These are phyloP conservation scores for Ophiostoma novo-ulmi DNA, from an alignment of 2,329 filamentous ascomycete genomes.

Conservation along the genomic window DNA sequence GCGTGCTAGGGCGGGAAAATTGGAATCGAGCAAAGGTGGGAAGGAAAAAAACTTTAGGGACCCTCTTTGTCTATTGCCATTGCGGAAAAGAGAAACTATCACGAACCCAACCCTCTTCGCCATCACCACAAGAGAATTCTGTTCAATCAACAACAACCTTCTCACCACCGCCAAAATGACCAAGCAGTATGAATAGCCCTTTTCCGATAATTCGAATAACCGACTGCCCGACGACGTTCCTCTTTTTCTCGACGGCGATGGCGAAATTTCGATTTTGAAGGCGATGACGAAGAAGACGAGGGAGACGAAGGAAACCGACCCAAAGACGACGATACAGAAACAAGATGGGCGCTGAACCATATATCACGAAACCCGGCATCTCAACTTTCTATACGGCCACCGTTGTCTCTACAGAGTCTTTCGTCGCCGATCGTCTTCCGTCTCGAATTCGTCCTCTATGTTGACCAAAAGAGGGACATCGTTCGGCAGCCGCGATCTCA, in stretches of 20 bases:
- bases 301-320: not conserved
- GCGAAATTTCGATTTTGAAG: not conserved
- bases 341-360: not conserved
- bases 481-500: not conserved
- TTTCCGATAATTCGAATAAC: not conserved
- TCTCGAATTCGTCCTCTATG: not conserved
- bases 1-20: slow-evolving; percentile 22
- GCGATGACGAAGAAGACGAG: not conserved
- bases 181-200: slow-evolving; percentile 50
- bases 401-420: not conserved
- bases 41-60: slow-evolving; percentile 20
- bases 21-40: slow-evolving; percentile 12
- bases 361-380: not conserved
- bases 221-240: slow-evolving; percentile 11
- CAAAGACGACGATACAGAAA: slow-evolving; percentile 15
- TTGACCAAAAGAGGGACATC: not conserved
- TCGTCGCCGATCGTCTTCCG: not conserved
- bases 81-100: slow-evolving; percentile 19
- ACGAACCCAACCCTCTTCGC: slow-evolving; percentile 21
- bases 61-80: slow-evolving; percentile 17
- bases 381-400: not conserved
- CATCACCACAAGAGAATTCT: slow-evolving; percentile 21
- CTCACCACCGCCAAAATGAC: slow-evolving; percentile 61
- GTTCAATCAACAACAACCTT: slow-evolving; percentile 19
- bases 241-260: slow-evolving; percentile 8